Conservation (phyloP, 2,329 filamentous ascomycete species). For the Bipolaris victoriae region DNA sequence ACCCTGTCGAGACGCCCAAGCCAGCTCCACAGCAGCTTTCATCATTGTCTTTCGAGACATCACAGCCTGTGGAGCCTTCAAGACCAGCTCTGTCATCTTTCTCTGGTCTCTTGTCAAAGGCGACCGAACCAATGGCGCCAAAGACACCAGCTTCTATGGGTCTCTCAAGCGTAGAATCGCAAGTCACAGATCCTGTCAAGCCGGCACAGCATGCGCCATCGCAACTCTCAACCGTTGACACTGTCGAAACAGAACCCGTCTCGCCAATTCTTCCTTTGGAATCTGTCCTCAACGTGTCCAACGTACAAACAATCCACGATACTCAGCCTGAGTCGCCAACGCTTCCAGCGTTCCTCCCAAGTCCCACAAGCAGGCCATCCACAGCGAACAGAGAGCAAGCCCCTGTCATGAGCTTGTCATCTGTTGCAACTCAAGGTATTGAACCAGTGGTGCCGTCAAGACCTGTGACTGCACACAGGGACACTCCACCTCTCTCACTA, state of each 20-base stretch:
- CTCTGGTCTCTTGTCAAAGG: slow-evolving; percentile 26
- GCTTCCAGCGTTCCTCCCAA: slow-evolving; percentile 40
- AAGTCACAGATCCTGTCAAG: slow-evolving; percentile 36
- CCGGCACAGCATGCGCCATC: slow-evolving; percentile 24
- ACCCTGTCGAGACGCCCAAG: slow-evolving; percentile 28
- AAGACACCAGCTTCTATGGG: slow-evolving; percentile 19
- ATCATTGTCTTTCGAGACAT: slow-evolving; percentile 30
- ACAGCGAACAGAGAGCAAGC: slow-evolving; percentile 32
- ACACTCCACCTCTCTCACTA: slow-evolving; percentile 17
- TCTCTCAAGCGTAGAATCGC: slow-evolving; percentile 30
- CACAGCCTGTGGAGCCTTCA: slow-evolving; percentile 30
- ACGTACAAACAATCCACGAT: slow-evolving; percentile 38
- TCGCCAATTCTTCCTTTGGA: slow-evolving; percentile 13
- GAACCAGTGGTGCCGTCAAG: slow-evolving; percentile 38
- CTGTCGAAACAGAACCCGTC: slow-evolving; percentile 41
- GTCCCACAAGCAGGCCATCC: slow-evolving; percentile 38
- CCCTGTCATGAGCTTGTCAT: slow-evolving; percentile 33
- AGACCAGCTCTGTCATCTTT: slow-evolving; percentile 21
- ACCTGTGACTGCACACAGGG: slow-evolving; percentile 40
- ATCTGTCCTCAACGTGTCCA: slow-evolving; percentile 31
- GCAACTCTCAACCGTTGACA: slow-evolving; percentile 31
- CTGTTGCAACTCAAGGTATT: slow-evolving; percentile 36
- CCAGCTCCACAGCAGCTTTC: slow-evolving; percentile 24
- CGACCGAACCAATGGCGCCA: slow-evolving; percentile 28
- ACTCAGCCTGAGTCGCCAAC: slow-evolving; percentile 46